Evolutionary conservation across 192 early-diverging fungal species (phyloP), one percentile per base, ranked within the genome.

Genomic region (Umbelopsis sp.): DNA sequence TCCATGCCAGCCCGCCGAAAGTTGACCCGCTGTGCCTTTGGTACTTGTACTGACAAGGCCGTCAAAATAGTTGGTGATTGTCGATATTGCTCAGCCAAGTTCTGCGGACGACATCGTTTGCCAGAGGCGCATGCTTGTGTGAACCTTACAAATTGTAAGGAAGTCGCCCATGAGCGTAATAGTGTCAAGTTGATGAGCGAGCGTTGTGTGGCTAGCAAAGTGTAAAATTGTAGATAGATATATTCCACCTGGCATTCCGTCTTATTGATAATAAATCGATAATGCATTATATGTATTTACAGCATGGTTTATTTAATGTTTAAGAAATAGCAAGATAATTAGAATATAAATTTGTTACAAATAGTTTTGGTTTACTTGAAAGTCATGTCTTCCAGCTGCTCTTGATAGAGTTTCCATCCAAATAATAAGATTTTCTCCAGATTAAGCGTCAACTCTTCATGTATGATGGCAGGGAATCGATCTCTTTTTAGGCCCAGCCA

Each of bases 1-100:
- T n/a, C 53, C 3, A 25, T 30, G 18, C 55, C 55, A 27, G 55
- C 55, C 18, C 55, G 44, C 25, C 68, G 45, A 49, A 77, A 72
- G 70, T 51, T 68, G 20, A 69, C 25, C 6, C 69, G 77, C 18
- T 89, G 83, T 70, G 76, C 78, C 35, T 80, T 85, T 68, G 68
- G 67, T 9, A 41, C 64, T 41, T 88, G 86, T 72, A 71, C 71
- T 7, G 86, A 78, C 64, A 87, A 84, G 71, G 72, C 72, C 16
- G 88, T 90, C 27, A 91, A 91, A 49, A 93, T 92, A 49, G 79
- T 91, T 65, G 92, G 92, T 41, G 79, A 85, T 71, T 93, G 92
- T 74, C 80, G 90, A 30, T 89, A 88, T 76, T 88, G 86, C 52
- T 55, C 85, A 35, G 49, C 49, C 12, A 83, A 87, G 47, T 93